phyloP scores from a whole-genome alignment of 2,329 filamentous ascomycete species.

The Achaetomium macrosporum region DNA sequence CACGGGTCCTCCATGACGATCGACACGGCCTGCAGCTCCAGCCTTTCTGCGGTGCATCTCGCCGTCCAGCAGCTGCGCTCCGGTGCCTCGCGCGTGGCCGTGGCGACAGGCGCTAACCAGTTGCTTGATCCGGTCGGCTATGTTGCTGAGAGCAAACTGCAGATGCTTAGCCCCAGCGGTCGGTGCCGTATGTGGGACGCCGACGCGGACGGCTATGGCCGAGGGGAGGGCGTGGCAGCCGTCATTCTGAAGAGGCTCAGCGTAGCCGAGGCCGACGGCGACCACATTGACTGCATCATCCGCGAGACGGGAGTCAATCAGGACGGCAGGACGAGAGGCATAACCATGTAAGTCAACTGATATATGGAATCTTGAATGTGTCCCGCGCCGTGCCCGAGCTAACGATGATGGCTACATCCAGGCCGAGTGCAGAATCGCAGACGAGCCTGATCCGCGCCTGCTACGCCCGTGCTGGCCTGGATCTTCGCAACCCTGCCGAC shows the following conservation, averaged over 20 bases:
- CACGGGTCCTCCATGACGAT: conserved; percentile 8
- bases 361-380: too few relatives aligned
- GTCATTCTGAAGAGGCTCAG: conserved; percentile 42
- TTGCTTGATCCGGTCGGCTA: conserved; percentile 17
- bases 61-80: conserved; percentile 13
- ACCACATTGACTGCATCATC: conserved; percentile 37
- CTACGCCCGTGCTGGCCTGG: too few relatives aligned
- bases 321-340: conserved; percentile 43
- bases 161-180: conserved; percentile 34
- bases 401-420: too few relatives aligned
- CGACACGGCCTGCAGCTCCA: conserved; percentile 17
- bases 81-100: conserved; percentile 28
- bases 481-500: too few relatives aligned
- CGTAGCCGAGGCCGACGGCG: conserved; percentile 35
- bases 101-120: conserved; percentile 21
- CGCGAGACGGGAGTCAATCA: conserved; percentile 38
- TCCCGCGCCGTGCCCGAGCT: too few relatives aligned
- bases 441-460: too few relatives aligned
- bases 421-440: too few relatives aligned
- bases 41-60: conserved; percentile 5
- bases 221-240: conserved; percentile 45
- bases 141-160: conserved; percentile 30
- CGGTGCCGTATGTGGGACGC: conserved; percentile 39
- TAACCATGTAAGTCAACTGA: too few relatives aligned
- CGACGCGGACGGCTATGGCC: conserved; percentile 45